Conservation (phyloP, 139 green algal species). For the Dunaliella primolecta region DNA sequence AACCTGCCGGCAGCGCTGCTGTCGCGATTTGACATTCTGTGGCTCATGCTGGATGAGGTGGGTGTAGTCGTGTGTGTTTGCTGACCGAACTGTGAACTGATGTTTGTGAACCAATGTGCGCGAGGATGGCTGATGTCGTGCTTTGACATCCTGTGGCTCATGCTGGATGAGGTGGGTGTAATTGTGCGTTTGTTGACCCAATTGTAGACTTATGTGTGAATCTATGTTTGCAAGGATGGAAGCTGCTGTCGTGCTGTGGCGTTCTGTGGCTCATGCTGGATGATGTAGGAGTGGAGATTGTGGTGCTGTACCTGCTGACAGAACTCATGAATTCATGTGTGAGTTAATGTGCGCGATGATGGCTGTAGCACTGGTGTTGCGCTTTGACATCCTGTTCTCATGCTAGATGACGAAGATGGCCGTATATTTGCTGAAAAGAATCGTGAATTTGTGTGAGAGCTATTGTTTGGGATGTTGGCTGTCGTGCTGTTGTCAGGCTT, state of each 20-base stretch:
- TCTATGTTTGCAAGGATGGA: too few relatives aligned
- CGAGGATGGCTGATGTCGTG: conserved; percentile 59
- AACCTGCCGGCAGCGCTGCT: conserved; percentile 79
- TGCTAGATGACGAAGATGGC: conserved; percentile 77
- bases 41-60: conserved; percentile 93
- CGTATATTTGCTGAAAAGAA: neutral
- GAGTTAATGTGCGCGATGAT: too few relatives aligned
- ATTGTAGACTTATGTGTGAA: too few relatives aligned
- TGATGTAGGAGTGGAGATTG: conserved; percentile 32
- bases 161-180: conserved; percentile 78
- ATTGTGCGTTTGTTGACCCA: neutral
- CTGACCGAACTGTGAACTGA: too few relatives aligned
- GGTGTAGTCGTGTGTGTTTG: conserved; percentile 16
- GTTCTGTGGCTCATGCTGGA: conserved; percentile 98
- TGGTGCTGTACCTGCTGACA: conserved; percentile 23
- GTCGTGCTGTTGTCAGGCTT: conserved; percentile 91
- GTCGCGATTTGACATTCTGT: conserved; percentile 94
- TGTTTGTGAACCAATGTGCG: too few relatives aligned
- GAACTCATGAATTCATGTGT: too few relatives aligned
- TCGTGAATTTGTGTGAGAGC: too few relatives aligned
- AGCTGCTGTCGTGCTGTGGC: conserved; percentile 84
- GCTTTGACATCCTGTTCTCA: conserved; percentile 98
- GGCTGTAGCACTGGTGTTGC: conserved; percentile 48
- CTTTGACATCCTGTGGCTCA: conserved; percentile 98
- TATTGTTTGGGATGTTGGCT: too few relatives aligned